Percentiles rank a stretch among this genome's conserved stretches.
Evolutionary conservation across 2,329 filamentous ascomycete species (phyloP).

Genomic region (Fusarium sp.): DNA sequence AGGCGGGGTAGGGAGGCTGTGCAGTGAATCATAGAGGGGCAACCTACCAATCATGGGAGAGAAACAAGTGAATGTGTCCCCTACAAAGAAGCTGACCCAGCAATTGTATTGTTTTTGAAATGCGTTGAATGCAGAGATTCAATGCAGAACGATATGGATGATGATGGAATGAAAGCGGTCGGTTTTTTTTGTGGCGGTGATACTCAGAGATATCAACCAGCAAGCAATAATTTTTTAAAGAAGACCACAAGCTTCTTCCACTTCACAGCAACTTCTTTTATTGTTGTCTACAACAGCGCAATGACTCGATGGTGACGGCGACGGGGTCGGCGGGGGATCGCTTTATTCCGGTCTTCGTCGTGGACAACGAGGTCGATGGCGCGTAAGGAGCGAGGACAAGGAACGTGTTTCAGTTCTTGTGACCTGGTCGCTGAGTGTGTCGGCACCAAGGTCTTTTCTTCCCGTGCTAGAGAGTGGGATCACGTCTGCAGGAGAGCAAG

Average conservation of each 20-base stretch:
- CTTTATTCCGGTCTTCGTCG: slow-evolving; percentile 55
- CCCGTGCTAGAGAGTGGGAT: slow-evolving; percentile 45
- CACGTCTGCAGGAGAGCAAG: slow-evolving; percentile 35
- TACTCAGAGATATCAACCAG: slow-evolving; percentile 30
- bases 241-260: slow-evolving; percentile 45
- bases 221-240: slow-evolving; percentile 37
- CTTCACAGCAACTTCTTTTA: slow-evolving; percentile 55
- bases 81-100: slow-evolving; percentile 64
- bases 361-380: slow-evolving; percentile 56
- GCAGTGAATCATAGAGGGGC: slow-evolving; percentile 46
- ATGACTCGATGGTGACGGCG: slow-evolving; percentile 54
- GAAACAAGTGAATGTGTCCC: slow-evolving; percentile 99
- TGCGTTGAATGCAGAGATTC: slow-evolving; percentile 41
- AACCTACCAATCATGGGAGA: slow-evolving; percentile 84
- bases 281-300: slow-evolving; percentile 58
- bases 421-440: slow-evolving; percentile 50
- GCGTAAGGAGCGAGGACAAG: slow-evolving; percentile 52
- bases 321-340: slow-evolving; percentile 53
- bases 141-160: slow-evolving; percentile 40
- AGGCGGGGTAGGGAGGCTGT: slow-evolving; percentile 42
- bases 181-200: slow-evolving; percentile 12
- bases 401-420: slow-evolving; percentile 63
- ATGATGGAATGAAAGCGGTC: slow-evolving; percentile 12
- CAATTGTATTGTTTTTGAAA: slow-evolving; percentile 39
- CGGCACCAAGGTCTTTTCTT: slow-evolving; percentile 48